Percentiles rank a stretch among this genome's conserved stretches.
Evolutionary conservation across 2,329 filamentous ascomycete genomes (phyloP).

Genomic region (Madurella mycetomatis): DNA sequence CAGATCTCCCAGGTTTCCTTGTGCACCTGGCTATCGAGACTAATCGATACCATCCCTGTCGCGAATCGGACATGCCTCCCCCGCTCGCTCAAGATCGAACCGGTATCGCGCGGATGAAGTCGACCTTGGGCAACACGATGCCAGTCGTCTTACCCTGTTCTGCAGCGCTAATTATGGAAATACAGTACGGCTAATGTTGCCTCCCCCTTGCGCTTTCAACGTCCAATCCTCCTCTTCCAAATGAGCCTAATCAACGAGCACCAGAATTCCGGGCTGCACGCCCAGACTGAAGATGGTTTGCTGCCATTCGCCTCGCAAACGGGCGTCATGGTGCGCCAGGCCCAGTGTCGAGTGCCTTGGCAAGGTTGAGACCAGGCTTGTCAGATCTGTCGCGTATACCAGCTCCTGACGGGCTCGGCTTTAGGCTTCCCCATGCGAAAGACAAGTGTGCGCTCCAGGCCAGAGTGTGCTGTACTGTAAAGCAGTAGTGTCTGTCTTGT

Average conservation of each 20-base stretch:
- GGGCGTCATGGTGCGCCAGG: not conserved
- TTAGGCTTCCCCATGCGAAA: not conserved
- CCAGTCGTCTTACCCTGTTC: not conserved
- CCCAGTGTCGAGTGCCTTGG: not conserved
- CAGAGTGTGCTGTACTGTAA: not conserved
- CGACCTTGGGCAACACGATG: not conserved
- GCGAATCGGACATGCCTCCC: not conserved
- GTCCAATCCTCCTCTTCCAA: not conserved
- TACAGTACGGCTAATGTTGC: conserved; percentile 9
- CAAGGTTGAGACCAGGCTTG: conserved; percentile 7
- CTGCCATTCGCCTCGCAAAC: not conserved
- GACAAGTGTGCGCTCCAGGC: not conserved
- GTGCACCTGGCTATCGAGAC: not conserved
- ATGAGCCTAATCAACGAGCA: not conserved
- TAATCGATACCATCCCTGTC: not conserved
- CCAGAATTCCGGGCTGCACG: not conserved
- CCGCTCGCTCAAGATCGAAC: not conserved
- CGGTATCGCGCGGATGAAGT: not conserved
- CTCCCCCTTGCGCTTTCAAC: not conserved
- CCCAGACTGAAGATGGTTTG: not conserved
- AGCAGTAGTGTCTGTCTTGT: not conserved
- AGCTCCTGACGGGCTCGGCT: not conserved
- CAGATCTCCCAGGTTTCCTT: conserved; percentile 1
- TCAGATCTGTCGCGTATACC: not conserved
- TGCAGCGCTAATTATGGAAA: conserved; percentile 11